Evolutionary conservation across 495 filamentous ascomycete species (phyloP).

Genomic region (Extremus antarcticus): DNA sequence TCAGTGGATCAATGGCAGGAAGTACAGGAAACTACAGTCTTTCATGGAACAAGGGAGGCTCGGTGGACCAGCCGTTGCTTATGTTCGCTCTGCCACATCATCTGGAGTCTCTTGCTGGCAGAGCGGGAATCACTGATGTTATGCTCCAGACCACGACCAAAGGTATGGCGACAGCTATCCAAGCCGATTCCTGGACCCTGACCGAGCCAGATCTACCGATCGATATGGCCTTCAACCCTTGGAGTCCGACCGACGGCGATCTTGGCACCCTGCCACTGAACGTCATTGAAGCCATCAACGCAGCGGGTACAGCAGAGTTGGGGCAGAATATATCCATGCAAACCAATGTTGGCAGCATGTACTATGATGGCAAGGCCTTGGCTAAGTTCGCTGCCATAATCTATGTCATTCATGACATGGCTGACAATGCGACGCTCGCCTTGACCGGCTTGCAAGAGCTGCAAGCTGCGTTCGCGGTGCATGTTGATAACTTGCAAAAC

Average conservation of each 20-base stretch:
- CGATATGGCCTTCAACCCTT: conserved; percentile 65
- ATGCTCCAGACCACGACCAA: conserved; percentile 77
- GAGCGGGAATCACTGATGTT: conserved; percentile 42
- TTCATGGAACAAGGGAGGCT: conserved; percentile 56
- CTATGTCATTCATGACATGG: conserved; percentile 56
- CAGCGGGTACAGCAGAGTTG: conserved; percentile 54
- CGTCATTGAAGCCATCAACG: conserved; percentile 44
- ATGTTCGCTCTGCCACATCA: conserved; percentile 94
- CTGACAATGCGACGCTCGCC: conserved; percentile 49
- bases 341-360: conserved; percentile 78
- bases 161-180: conserved; percentile 61
- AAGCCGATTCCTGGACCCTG: conserved; percentile 72
- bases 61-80: conserved; percentile 42
- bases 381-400: conserved; percentile 29
- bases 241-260: conserved; percentile 47
- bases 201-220: conserved; percentile 60
- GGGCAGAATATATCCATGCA: conserved; percentile 59
- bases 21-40: conserved; percentile 60
- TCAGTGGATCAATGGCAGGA: conserved; percentile 52
- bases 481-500: conserved; percentile 64
- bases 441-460: conserved; percentile 53
- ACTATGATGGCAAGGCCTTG: conserved; percentile 76
- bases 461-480: conserved; percentile 65
- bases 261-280: conserved; percentile 39
- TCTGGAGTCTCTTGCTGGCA: conserved; percentile 62